phyloP scores from a whole-genome alignment of 2,329 filamentous ascomycete genomes.

The Sclerotinia nivalis region DNA sequence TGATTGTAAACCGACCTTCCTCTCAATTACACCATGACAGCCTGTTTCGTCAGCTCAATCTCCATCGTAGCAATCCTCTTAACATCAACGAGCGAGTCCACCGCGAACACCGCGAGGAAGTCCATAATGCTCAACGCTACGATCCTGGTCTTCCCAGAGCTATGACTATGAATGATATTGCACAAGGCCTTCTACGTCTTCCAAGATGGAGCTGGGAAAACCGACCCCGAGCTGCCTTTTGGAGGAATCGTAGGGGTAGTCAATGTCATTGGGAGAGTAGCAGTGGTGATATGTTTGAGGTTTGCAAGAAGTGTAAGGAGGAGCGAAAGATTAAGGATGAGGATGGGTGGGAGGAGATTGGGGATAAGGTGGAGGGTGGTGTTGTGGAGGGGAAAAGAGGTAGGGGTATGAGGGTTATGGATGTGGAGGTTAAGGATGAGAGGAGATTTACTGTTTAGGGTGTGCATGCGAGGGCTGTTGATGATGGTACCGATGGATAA shows the following conservation, averaged over 20 bases:
- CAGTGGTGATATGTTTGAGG: slow-evolving; percentile 28
- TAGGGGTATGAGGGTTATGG: not conserved
- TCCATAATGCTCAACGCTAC: not conserved
- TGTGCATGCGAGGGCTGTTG: not conserved
- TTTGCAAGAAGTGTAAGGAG: slow-evolving; percentile 31
- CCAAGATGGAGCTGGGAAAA: slow-evolving; percentile 35
- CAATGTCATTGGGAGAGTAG: slow-evolving; percentile 17
- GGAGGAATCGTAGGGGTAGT: slow-evolving; percentile 9
- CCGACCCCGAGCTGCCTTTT: not conserved
- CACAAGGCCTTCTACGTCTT: slow-evolving; percentile 27
- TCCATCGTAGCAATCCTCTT: not conserved
- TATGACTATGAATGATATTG: slow-evolving; percentile 11
- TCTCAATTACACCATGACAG: not conserved
- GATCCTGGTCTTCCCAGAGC: not conserved
- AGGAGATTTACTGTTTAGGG: slow-evolving; percentile 11
- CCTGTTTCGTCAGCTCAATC: not conserved
- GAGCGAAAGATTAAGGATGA: slow-evolving; percentile 27
- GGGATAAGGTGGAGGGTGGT: not conserved
- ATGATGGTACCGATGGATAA: not conserved
- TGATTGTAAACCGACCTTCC: not conserved
- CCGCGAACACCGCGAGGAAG: slow-evolving; percentile 13
- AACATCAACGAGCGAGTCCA: slow-evolving; percentile 1
- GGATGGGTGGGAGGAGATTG: not conserved
- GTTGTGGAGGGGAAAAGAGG: not conserved
- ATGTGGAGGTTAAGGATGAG: slow-evolving; percentile 5